Conservation (phyloP, 257 asterid species). For the Solanum ossicruentum region DNA sequence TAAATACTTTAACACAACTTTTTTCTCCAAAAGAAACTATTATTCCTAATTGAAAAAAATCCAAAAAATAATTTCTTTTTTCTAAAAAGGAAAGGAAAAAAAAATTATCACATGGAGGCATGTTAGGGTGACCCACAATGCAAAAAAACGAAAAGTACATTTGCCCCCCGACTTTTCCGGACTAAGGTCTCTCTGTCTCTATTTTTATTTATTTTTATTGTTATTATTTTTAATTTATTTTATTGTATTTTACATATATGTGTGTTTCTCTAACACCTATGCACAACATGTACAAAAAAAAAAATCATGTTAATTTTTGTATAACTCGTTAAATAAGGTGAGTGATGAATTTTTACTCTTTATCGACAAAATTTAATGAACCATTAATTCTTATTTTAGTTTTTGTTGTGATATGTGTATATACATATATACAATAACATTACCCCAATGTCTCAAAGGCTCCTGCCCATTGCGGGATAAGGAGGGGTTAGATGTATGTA, state of each 20-base stretch:
- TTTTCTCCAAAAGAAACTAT: not conserved
- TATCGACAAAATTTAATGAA: no score
- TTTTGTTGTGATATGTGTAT: no score
- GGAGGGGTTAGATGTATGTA: no score
- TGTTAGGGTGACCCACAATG: conserved; percentile 53
- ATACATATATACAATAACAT: no score
- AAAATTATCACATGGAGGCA: conserved; percentile 52
- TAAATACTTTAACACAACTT: not conserved
- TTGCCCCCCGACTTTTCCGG: conserved; percentile 49
- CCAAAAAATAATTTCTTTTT: no score
- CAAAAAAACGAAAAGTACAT: conserved; percentile 27
- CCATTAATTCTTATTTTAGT: no score
- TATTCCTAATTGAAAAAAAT: not conserved
- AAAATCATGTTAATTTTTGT: not conserved
- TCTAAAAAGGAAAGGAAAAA: not conserved
- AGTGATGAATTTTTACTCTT: not conserved
- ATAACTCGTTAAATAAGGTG: not conserved
- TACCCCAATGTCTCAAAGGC: no score
- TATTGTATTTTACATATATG: not conserved
- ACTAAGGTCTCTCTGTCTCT: conserved; percentile 35
- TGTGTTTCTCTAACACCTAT: not conserved
- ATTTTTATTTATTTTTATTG: not conserved
- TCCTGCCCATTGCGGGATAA: no score
- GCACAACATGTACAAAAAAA: not conserved
- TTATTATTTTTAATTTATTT: not conserved